A percentile compares a stretch with the other conserved stretches of the same genome.
phyloP scores from a whole-genome alignment of 148 eudicot species.

The Camellia granthamiana region DNA sequence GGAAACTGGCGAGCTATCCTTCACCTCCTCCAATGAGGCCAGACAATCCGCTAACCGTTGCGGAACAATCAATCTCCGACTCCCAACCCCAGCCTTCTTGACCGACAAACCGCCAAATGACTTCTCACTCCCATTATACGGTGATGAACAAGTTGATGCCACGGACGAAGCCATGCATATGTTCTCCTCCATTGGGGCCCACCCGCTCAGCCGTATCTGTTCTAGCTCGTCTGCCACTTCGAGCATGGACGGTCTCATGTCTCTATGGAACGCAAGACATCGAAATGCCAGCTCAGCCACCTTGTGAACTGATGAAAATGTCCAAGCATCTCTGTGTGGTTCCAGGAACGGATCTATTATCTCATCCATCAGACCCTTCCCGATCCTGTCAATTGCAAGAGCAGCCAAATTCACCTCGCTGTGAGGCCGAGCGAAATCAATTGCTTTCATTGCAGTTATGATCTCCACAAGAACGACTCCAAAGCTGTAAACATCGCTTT shows the following conservation, averaged over 20 bases:
- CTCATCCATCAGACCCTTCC: conserved; percentile 40
- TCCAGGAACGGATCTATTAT: conserved; percentile 45
- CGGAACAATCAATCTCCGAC: conserved; percentile 55
- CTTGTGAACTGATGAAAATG: conserved; percentile 34
- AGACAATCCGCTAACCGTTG: conserved; percentile 36
- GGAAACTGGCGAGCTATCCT: conserved; percentile 82
- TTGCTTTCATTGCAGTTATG: conserved; percentile 29
- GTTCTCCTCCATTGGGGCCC: conserved; percentile 22
- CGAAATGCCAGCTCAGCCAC: conserved; percentile 55
- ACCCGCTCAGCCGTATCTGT: conserved; percentile 24
- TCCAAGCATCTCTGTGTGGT: conserved; percentile 34
- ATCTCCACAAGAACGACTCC: conserved; percentile 51
- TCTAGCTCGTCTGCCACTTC: conserved; percentile 48
- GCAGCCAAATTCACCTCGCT: conserved; percentile 43
- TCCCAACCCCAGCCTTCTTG: conserved; percentile 34
- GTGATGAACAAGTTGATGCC: conserved; percentile 71
- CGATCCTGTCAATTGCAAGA: conserved; percentile 41
- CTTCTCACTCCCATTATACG: conserved; percentile 57
- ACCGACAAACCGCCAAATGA: conserved; percentile 32
- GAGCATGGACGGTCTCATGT: conserved; percentile 54
- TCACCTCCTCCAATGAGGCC: conserved; percentile 41
- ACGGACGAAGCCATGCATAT: conserved; percentile 50
- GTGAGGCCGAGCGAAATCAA: conserved; percentile 29
- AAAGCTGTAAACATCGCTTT: conserved; percentile 48
- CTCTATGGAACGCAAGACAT: conserved; percentile 53